Conservation (phyloP, 805 yeast genomes). For the Hemisphaericaspora nanyangensis region DNA sequence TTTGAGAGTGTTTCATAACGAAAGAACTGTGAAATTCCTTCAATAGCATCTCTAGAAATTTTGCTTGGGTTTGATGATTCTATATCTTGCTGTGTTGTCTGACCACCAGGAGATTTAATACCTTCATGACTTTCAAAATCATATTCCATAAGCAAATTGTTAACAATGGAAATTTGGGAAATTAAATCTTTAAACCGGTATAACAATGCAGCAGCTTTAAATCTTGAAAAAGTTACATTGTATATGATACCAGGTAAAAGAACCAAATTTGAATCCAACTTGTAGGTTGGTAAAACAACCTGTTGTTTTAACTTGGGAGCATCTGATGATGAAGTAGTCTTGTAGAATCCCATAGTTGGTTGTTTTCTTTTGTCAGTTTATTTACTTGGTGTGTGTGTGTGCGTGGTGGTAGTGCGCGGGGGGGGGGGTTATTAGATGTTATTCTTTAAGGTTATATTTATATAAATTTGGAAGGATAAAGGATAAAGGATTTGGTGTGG, state of each 20-base stretch:
- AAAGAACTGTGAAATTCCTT: slow-evolving; percentile 25
- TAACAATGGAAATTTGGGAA: slow-evolving; percentile 23
- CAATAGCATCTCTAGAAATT: slow-evolving; percentile 28
- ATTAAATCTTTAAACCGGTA: slow-evolving; percentile 35
- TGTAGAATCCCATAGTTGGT: not conserved
- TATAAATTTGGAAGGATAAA: too few relatives aligned
- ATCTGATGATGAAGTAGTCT: not conserved
- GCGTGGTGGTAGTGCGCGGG: too few relatives aligned
- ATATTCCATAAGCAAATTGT: slow-evolving; percentile 31
- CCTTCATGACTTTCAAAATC: slow-evolving; percentile 18
- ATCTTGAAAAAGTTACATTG: slow-evolving; percentile 48
- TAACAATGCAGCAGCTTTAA: slow-evolving; percentile 45
- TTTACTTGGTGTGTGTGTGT: too few relatives aligned
- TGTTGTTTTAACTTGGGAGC: slow-evolving; percentile 11
- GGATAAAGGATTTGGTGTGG: too few relatives aligned
- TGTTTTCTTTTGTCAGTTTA: too few relatives aligned
- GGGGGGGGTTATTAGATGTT: too few relatives aligned
- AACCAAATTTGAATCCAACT: slow-evolving; percentile 42
- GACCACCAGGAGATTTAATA: not conserved
- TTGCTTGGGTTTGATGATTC: slow-evolving; percentile 13
- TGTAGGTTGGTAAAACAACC: slow-evolving; percentile 37
- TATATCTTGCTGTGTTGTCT: not conserved
- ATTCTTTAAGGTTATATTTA: too few relatives aligned
- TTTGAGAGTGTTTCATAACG: slow-evolving; percentile 12
- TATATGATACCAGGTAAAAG: slow-evolving; percentile 62